A percentile compares a stretch with the other conserved stretches of the same genome.
phyloP scores from a whole-genome alignment of 148 eudicot species.

The Amaranthus palmeri region DNA sequence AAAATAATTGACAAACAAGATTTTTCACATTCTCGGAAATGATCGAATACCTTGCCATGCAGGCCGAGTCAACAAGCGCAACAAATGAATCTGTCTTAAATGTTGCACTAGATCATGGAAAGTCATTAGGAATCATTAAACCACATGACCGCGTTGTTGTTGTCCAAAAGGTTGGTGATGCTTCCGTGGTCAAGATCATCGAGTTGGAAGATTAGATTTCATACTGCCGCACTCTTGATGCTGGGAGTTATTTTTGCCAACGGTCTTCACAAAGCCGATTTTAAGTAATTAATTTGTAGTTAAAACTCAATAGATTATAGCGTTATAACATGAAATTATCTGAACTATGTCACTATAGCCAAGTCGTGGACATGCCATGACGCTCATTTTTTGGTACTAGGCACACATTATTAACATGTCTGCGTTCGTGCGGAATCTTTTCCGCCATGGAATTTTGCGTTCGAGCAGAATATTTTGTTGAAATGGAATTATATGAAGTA shows the following conservation, averaged over 20 bases:
- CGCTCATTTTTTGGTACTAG: slow-evolving; percentile 11
- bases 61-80: slow-evolving; percentile 78
- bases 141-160: slow-evolving; percentile 84
- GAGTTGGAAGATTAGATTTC: slow-evolving; percentile 68
- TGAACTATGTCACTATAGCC: slow-evolving; percentile 1
- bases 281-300: not conserved
- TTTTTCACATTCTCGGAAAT: not conserved
- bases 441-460: not conserved
- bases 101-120: slow-evolving; percentile 85
- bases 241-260: slow-evolving; percentile 9
- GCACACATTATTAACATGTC: not conserved
- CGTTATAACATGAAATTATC: not conserved
- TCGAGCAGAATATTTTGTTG: too few species aligned
- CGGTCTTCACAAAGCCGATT: not conserved
- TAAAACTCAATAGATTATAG: not conserved
- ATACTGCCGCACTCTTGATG: not conserved
- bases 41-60: slow-evolving; percentile 5
- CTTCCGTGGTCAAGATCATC: slow-evolving; percentile 86
- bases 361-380: slow-evolving; percentile 7
- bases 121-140: slow-evolving; percentile 68
- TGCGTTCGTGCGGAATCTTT: not conserved
- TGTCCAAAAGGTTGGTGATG: slow-evolving; percentile 86
- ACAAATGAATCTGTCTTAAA: slow-evolving; percentile 78
- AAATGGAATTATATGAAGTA: too few species aligned
- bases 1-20: too few species aligned